phyloP scores from a whole-genome alignment of 2,329 filamentous ascomycete species.

The Xylaria arbuscula region DNA sequence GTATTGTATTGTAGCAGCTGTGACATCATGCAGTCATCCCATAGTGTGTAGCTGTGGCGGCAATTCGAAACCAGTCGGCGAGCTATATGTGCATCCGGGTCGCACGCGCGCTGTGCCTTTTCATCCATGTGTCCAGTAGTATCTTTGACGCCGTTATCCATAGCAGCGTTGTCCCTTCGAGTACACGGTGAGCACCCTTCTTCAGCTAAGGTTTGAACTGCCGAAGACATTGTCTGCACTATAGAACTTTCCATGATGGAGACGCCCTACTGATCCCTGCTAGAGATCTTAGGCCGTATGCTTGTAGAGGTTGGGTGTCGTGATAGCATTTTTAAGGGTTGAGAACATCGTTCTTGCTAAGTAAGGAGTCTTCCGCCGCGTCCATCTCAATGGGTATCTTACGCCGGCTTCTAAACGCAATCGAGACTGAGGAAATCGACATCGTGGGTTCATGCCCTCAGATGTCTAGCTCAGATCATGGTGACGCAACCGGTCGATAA shows the following conservation, averaged over 20 bases:
- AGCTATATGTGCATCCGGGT: conserved; percentile 1
- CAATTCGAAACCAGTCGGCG: not conserved
- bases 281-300: not conserved
- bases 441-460: conserved; percentile 7
- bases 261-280: not conserved
- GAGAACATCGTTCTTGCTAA: not conserved
- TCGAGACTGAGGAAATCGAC: conserved; percentile 14
- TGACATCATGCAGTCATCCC: conserved; percentile 11
- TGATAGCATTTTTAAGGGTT: not conserved
- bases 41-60: conserved; percentile 17
- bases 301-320: conserved; percentile 9
- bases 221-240: not conserved
- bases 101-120: conserved; percentile 4
- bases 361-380: not conserved
- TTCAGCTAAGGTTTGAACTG: not conserved
- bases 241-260: not conserved
- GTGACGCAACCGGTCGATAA: conserved; percentile 1
- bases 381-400: conserved; percentile 33
- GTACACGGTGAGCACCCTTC: not conserved
- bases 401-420: conserved; percentile 25
- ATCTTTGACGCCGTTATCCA: conserved; percentile 3
- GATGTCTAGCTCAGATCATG: not conserved
- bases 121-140: not conserved
- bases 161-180: not conserved
- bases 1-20: conserved; percentile 6